Conservation (phyloP, 352 stramenopile genomes). For the Discostella stelligera region DNA sequence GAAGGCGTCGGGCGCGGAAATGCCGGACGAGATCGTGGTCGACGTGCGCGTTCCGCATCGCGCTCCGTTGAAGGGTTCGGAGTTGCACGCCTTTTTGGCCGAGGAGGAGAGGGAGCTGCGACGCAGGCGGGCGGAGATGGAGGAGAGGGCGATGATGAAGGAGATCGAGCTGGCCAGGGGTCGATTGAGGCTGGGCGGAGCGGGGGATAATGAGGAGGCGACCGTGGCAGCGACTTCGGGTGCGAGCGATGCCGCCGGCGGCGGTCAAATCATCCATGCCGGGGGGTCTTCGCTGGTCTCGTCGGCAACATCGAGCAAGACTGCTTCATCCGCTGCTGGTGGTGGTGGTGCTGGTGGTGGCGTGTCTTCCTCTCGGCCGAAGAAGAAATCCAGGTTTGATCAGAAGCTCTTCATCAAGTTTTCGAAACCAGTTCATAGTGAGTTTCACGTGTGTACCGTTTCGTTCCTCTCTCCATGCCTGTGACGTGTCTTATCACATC, state of each 20-base stretch:
- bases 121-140: slow-evolving; percentile 42
- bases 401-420: slow-evolving; percentile 82
- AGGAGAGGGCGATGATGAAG: slow-evolving; percentile 73
- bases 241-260: background rate
- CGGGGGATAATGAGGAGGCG: slow-evolving; percentile 68
- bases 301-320: background rate
- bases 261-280: background rate
- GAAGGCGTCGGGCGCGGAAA: slow-evolving; percentile 69
- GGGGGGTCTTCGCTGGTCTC: background rate
- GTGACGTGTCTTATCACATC: background rate
- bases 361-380: slow-evolving; percentile 37
- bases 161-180: slow-evolving; percentile 79
- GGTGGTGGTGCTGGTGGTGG: background rate
- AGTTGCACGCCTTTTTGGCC: slow-evolving; percentile 68
- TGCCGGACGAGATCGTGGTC: slow-evolving; percentile 72
- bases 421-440: slow-evolving; percentile 79
- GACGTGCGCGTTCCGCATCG: slow-evolving; percentile 69
- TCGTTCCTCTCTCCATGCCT: background rate
- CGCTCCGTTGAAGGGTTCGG: slow-evolving; percentile 55
- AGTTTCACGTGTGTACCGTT: slow-evolving; percentile 26
- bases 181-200: slow-evolving; percentile 63
- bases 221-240: background rate
- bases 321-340: background rate
- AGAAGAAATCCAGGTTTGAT: slow-evolving; percentile 83
- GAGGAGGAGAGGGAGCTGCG: slow-evolving; percentile 63